A percentile compares a stretch with the other conserved stretches of the same genome.
These are phyloP conservation scores for Boletus sensibilis DNA, from an alignment of 768 basidiomycete species.

Conservation along the genomic window DNA sequence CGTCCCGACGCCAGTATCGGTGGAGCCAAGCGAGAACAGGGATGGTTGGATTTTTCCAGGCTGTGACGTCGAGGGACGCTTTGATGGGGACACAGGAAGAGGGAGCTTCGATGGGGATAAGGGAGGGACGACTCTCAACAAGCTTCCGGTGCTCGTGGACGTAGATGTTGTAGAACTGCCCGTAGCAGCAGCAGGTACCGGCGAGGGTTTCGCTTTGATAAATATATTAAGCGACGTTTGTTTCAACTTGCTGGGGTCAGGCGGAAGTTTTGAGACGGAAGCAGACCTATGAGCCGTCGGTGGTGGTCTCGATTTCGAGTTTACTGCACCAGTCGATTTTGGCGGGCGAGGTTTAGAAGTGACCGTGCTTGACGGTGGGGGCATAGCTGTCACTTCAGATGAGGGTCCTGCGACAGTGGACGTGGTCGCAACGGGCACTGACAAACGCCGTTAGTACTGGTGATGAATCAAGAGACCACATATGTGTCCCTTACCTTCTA, in stretches of 20 bases:
- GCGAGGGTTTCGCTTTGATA: conserved; percentile 13
- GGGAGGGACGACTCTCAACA: conserved; percentile 3
- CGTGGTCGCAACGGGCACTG: background rate
- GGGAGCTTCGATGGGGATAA: conserved; percentile 33
- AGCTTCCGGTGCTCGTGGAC: conserved; percentile 7
- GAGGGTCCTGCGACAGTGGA: background rate
- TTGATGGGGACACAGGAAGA: conserved; percentile 21
- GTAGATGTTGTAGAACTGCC: background rate
- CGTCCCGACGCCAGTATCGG: background rate
- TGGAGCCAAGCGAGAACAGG: conserved; percentile 6
- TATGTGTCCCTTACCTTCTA: conserved; percentile 1
- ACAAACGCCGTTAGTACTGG: conserved; percentile 3
- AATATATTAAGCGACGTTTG: conserved; percentile 28
- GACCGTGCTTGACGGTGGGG: background rate
- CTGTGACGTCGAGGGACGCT: conserved; percentile 13
- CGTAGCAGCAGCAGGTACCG: too few species aligned
- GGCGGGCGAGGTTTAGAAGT: conserved; percentile 7
- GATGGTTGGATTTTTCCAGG: conserved; percentile 1
- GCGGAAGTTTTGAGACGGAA: conserved; percentile 13
- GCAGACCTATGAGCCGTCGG: background rate
- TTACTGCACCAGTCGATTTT: conserved; percentile 1
- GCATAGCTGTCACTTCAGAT: background rate
- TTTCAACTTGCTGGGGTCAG: conserved; percentile 20
- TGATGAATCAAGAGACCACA: background rate
- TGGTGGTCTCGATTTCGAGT: conserved; percentile 7